Evolutionary conservation across 1,284 basidiomycete genomes (phyloP).

Genomic region (Ustilago hordei): DNA sequence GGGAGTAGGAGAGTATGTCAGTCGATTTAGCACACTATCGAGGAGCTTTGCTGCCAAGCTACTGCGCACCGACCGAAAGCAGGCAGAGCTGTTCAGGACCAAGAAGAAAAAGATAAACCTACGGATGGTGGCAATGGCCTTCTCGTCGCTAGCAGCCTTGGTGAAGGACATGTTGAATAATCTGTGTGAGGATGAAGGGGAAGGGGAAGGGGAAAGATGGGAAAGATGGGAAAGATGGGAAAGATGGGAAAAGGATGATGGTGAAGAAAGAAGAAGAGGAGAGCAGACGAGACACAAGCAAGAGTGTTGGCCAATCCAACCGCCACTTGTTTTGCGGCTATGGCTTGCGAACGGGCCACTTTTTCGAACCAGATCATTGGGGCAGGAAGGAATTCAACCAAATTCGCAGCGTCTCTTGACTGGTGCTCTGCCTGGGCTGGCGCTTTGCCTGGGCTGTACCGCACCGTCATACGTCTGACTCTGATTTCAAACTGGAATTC

Average conservation of each 20-base stretch:
- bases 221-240: background rate
- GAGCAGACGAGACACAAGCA: conserved; percentile 9
- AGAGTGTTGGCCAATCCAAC: conserved; percentile 18
- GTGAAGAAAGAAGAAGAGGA: conserved; percentile 6
- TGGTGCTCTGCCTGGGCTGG: background rate
- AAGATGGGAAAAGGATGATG: conserved; percentile 19
- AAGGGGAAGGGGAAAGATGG: background rate
- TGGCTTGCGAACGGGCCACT: conserved; percentile 15
- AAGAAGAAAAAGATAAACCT: conserved; percentile 21
- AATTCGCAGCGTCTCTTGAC: background rate
- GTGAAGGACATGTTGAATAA: conserved; percentile 55
- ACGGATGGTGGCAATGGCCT: conserved; percentile 64
- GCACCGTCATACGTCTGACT: conserved; percentile 26
- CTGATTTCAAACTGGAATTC: background rate
- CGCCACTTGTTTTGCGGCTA: background rate
- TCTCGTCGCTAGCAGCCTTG: conserved; percentile 56
- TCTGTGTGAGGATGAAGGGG: background rate
- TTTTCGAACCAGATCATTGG: background rate
- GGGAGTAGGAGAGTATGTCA: background rate
- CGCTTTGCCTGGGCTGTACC: conserved; percentile 9
- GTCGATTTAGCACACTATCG: background rate
- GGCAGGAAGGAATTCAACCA: background rate
- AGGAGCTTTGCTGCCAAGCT: background rate
- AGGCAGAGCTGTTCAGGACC: background rate
- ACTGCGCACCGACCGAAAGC: background rate